phyloP scores from a whole-genome alignment of 108 stramenopile genomes.

The Pseudonitzschia delicatissima region DNA sequence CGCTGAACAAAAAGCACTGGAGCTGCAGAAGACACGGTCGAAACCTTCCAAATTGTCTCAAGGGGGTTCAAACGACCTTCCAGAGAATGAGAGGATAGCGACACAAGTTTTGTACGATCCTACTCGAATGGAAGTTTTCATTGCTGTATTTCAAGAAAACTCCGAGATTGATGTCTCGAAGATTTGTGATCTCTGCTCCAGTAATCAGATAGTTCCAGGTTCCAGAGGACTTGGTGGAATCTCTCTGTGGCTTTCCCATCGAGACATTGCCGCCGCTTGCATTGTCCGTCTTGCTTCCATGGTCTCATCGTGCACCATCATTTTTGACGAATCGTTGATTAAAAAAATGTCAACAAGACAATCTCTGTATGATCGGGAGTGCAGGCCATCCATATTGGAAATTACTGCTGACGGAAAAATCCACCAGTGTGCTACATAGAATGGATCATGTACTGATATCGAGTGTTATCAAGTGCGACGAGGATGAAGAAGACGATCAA shows the following conservation, averaged over 20 bases:
- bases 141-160: neutral
- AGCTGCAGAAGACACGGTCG: neutral
- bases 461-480: neutral
- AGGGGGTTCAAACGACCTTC: conserved; percentile 13
- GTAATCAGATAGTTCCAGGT: neutral
- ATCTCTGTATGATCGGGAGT: conserved; percentile 16
- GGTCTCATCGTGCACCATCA: neutral
- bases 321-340: conserved; percentile 16
- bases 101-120: neutral
- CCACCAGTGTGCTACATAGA: neutral
- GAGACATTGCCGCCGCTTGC: conserved; percentile 23
- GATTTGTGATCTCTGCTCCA: conserved; percentile 2
- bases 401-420: conserved; percentile 9
- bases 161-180: conserved; percentile 1
- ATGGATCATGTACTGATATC: conserved; percentile 1
- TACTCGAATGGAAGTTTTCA: neutral
- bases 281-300: neutral
- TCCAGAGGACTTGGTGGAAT: neutral
- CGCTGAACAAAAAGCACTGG: neutral
- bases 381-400: conserved; percentile 29
- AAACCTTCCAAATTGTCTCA: conserved; percentile 10
- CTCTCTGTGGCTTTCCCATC: conserved; percentile 18
- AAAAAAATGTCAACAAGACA: conserved; percentile 6
- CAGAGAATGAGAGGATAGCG: neutral
- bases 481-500: neutral